A percentile compares a stretch with the other conserved stretches of the same genome.
phyloP scores from a whole-genome alignment of 2,329 filamentous ascomycete genomes.

The Conoideocrella luteorostrata region DNA sequence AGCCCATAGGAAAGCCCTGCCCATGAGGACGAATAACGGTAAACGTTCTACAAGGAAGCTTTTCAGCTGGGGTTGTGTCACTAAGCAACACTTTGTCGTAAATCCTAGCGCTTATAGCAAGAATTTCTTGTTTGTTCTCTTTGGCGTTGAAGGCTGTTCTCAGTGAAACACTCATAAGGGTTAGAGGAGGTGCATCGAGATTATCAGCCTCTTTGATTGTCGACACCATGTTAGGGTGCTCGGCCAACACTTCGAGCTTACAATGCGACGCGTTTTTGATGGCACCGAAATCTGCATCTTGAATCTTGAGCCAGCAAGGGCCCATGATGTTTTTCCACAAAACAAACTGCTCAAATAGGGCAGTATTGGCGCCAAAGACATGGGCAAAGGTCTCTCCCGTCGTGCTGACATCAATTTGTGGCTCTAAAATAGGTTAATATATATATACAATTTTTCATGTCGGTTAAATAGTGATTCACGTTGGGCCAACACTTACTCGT shows the following conservation, averaged over 20 bases:
- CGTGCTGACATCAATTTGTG: slow-evolving; percentile 60
- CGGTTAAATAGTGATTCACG: neutral
- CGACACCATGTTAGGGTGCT: slow-evolving; percentile 69
- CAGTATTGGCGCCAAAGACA: slow-evolving; percentile 88
- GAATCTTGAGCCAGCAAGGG: slow-evolving; percentile 91
- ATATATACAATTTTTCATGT: neutral
- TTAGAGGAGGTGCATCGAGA: slow-evolving; percentile 77
- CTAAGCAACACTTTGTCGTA: slow-evolving; percentile 85
- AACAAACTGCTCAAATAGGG: slow-evolving; percentile 95
- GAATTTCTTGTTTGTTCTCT: slow-evolving; percentile 93
- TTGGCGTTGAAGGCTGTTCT: slow-evolving; percentile 83
- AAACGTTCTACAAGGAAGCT: slow-evolving; percentile 83
- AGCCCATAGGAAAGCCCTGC: slow-evolving; percentile 73
- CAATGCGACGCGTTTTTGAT: slow-evolving; percentile 94
- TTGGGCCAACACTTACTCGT: slow-evolving; percentile 45
- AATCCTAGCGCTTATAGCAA: slow-evolving; percentile 83
- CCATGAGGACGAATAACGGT: slow-evolving; percentile 81
- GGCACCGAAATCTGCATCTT: slow-evolving; percentile 73
- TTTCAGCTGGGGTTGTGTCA: slow-evolving; percentile 83
- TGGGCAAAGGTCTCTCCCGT: slow-evolving; percentile 87
- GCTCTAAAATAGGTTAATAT: slow-evolving; percentile 39
- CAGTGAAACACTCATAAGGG: slow-evolving; percentile 90
- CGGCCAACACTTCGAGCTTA: slow-evolving; percentile 83
- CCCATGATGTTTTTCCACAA: slow-evolving; percentile 99
- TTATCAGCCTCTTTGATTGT: slow-evolving; percentile 71